Evolutionary conservation across 2,329 filamentous ascomycete genomes (phyloP).

Genomic region (Beauveria sp.): DNA sequence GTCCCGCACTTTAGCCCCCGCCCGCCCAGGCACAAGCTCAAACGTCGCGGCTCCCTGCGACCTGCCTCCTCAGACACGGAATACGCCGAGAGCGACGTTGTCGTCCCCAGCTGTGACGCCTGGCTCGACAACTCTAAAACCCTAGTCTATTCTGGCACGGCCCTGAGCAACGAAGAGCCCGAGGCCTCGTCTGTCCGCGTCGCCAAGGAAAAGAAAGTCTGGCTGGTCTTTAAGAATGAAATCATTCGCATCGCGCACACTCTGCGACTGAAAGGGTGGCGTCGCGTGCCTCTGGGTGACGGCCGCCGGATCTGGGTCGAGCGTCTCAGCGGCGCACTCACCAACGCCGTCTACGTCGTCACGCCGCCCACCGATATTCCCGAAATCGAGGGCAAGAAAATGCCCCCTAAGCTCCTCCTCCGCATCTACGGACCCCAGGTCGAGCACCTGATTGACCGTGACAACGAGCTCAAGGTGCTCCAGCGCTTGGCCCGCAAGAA

Average conservation of each 20-base stretch:
- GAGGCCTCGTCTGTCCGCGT: conserved; percentile 32
- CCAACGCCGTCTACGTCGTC: conserved; percentile 94
- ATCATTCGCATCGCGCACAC: conserved; percentile 87
- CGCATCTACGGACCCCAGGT: conserved; percentile 93
- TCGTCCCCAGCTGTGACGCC: conserved; percentile 81
- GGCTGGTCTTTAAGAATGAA: conserved; percentile 85
- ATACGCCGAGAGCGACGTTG: conserved; percentile 67
- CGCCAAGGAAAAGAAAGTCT: conserved; percentile 66
- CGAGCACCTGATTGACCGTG: conserved; percentile 89
- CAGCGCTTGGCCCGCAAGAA: conserved; percentile 81
- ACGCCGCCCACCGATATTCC: conserved; percentile 62
- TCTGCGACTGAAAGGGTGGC: conserved; percentile 84
- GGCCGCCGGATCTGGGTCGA: conserved; percentile 64
- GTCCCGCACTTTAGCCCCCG: conserved; percentile 39
- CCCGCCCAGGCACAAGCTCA: conserved; percentile 33
- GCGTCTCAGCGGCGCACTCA: conserved; percentile 82
- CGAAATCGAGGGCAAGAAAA: conserved; percentile 33
- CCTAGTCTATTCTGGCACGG: conserved; percentile 58
- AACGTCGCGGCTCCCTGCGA: conserved; percentile 33
- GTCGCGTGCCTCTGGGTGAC: conserved; percentile 65
- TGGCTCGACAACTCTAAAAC: conserved; percentile 87
- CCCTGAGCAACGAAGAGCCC: conserved; percentile 33
- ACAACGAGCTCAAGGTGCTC: conserved; percentile 81
- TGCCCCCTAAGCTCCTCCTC: conserved; percentile 65
- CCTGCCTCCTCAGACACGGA: conserved; percentile 76